Evolutionary conservation across 805 yeast species (phyloP), one percentile per base, ranked within the genome.

Genomic region (Wickerhamomyces xylosicus): DNA sequence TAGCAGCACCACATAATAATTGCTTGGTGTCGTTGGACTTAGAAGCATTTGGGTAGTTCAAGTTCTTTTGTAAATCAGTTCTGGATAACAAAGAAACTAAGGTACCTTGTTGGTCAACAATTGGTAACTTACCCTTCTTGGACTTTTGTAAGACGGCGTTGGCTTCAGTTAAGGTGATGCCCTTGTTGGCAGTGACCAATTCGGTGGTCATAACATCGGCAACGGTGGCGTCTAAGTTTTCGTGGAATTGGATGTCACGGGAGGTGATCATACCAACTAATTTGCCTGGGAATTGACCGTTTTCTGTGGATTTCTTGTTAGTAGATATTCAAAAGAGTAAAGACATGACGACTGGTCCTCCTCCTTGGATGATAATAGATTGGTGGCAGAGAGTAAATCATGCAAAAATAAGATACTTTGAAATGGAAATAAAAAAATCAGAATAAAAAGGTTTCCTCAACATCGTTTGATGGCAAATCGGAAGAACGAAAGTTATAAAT

Each of bases 401-500:
- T 25, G 29, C 14, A 11, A 21, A 21, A n/a, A n/a, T n/a, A n/a
- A n/a, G n/a, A n/a, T n/a, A n/a, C n/a, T n/a, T n/a, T n/a, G n/a
- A n/a, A n/a, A 11, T 17, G 16, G 8, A 18, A 5, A 7, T n/a
- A 14, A 19, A 13, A 20, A 8, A 15, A 27, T 17, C 31, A 25
- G 19, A 21, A 18, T 50, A 59, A 54, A 56, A 62, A 52, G 49
- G 60, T 80, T 53, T 87, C 97, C 94, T 66, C 96, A 86, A 75
- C 95, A 84, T 87, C 92, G 95, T 82, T 79, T 79, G 92, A 84
- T 82, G 95, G 65, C 59, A 69, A n/a, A 56, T 81, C 96, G 95
- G 97, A 81, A 90, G 98, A 90, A 90, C 97, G 98, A 90, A 90
- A 90, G 97, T 90, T 87, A 85, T 71, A 62, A 59, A 47, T 49